Conservation (phyloP, 495 filamentous ascomycete species). For the Pyrenula aspistea region DNA sequence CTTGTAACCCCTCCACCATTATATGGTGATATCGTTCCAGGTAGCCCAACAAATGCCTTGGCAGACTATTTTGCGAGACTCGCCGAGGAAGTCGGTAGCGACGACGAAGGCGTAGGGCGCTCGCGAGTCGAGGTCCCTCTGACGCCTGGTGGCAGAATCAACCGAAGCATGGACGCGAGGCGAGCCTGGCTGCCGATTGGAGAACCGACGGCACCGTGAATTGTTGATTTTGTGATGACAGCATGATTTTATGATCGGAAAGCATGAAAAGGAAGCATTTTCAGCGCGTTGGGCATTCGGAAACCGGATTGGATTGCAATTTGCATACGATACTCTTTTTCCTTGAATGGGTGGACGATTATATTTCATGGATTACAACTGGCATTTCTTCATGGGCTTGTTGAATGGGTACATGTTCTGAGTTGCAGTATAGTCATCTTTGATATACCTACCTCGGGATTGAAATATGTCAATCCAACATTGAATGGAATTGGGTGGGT, state of each 20-base stretch:
- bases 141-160: slow-evolving; percentile 55
- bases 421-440: too few species aligned
- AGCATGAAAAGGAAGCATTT: not conserved
- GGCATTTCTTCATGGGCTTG: too few species aligned
- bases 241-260: not conserved
- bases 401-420: too few species aligned
- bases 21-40: slow-evolving; percentile 75
- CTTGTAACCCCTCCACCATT: slow-evolving; percentile 77
- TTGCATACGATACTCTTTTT: too few species aligned
- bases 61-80: slow-evolving; percentile 83
- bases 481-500: too few species aligned
- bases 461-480: too few species aligned
- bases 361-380: too few species aligned
- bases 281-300: too few species aligned
- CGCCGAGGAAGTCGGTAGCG: slow-evolving; percentile 43
- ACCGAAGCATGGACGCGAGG: slow-evolving; percentile 56
- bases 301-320: too few species aligned
- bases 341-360: too few species aligned
- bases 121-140: slow-evolving; percentile 53
- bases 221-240: too few species aligned
- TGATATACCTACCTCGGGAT: too few species aligned
- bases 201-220: slow-evolving; percentile 21
- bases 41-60: slow-evolving; percentile 59
- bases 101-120: slow-evolving; percentile 38
- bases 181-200: slow-evolving; percentile 41